Base-by-base conservation (phyloP, 768 basidiomycete genomes). In the Boletus insuetus region DNA sequence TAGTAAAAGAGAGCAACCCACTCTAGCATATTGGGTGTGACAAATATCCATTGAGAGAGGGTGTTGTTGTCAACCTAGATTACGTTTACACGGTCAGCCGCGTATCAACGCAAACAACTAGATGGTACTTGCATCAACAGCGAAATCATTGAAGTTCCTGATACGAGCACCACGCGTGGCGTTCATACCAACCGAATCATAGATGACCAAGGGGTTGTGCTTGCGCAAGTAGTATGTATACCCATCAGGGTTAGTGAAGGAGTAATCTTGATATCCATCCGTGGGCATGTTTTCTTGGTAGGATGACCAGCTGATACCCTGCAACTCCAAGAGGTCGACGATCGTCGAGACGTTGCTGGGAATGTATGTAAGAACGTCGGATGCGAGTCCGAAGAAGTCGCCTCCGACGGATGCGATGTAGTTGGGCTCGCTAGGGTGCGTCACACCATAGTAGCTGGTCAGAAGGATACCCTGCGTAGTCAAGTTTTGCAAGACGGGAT, bases 381-480 rank as follows among this genome's bases (percentile, higher is more conserved):
- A 3, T 1, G 26, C 38, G n/a, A 49, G 26, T 14, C 48, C 48
- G 26, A 29, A 39, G 38, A 39, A 39, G 38, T 39, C 38, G 17
- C 38, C 38, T 6, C 38, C 38, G 13, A 13, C 38, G 17, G 48
- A n/a, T 2, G 48, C 37, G 13, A 49, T 31, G 24, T 78, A 84
- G 64, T 86, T 85, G 29, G 85, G 85, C 66, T 86, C 77, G 1
- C 83, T 83, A 1, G 82, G 75, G 64, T 83, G 82, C 9, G 81
- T 81, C 37, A 82, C 40, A 3, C 71, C 76, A 58, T 77, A 81
- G 61, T 75, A 82, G 40, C 76, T 75, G 22, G 69, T 70, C 17
- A 82, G 67, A 8, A 74, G 63, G 49, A 86, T 71, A 10, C 84
- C 83, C 58, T 84, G 73, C 47, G 73, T 62, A 6, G 81, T 77